Evolutionary conservation across 768 basidiomycete genomes (phyloP), one percentile per base, ranked within the genome.

Genomic region (Russula olivacea): DNA sequence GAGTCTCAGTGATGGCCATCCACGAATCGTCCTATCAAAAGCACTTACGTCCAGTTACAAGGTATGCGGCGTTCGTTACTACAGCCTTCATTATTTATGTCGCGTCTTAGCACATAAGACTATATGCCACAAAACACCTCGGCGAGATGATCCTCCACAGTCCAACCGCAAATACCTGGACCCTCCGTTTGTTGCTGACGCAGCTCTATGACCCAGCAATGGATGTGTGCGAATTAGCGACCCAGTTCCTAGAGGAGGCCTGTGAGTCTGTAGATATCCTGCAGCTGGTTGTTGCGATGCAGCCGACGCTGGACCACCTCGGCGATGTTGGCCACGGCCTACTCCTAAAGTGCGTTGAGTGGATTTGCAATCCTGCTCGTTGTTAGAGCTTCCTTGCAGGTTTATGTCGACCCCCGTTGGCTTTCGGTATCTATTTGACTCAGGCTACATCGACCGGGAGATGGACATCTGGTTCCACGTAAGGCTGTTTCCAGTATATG

Each of bases 381-480:
- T 59, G 12, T 34, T 11, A 45, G 21, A 63, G 19, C 30, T 49
- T 34, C 41, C 34, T 45, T 14, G 5, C 48, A 97, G 95, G 69
- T 98, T 98, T 74, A 88, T 98, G 80, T 95, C 94, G 11, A 96
- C 93, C 7, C 82, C 92, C 0, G 85, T 90, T 66, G 97, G 97
- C 3, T 98, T 98, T 73, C 82, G 86, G 6, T 98, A 95, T 73
- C 80, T 99, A 4, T 90, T 90, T 69, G 89, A 92, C 68, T 88
- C 91, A 15, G 88, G 89, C 4, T 98, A 98, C 70, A 95, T 99
- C 61, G 89, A 93, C 69, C 82, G 89, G 51, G 94, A 98, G 73
- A 91, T 99, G 83, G 93, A 98, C 66, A 83, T 85, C 67, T 99
- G 97, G 97, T 92, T 96, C 70, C 86, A 93, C 72, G 96, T 95